Evolutionary conservation across 495 filamentous ascomycete genomes (phyloP), one percentile per base, ranked within the genome.

Genomic region (Penicillium malachiteum): DNA sequence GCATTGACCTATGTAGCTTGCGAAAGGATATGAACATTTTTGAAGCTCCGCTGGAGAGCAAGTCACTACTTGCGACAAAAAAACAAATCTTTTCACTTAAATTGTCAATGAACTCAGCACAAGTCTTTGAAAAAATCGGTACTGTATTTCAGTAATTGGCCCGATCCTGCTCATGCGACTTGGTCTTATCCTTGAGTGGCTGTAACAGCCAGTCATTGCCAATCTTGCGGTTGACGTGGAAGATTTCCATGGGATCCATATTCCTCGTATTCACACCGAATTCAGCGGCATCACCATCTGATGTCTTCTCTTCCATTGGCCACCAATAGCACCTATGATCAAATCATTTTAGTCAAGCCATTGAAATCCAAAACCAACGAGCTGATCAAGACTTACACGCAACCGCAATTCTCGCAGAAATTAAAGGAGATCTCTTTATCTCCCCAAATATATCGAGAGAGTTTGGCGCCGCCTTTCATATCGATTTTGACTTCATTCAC

Each of bases 91-190:
- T n/a, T n/a, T n/a, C n/a, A n/a, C n/a, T n/a, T 26, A 26, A 26
- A 26, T 26, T 26, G 1, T 1, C 21, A 4, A 26, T 26, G 21
- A 26, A 26, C 4, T 26, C 21, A 3, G 34, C 34, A 5, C 34
- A 37, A 37, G 8, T 37, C 34, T 37, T 37, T 11, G 6, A 34
- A 34, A 11, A 34, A 34, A 34, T 34, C 33, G n/a, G 68, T 59
- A 50, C n/a, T n/a, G 79, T 80, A 30, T 66, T 75, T 56, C 54
- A 56, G 47, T 56, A 56, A 17, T 38, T 50, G 9, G 54, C 46
- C 54, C 48, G 46, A 30, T 56, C 54, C 30, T 56, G 12, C 45
- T 30, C 14, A 50, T 56, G 54, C 38, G 47, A 46, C 38, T 11
- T 7, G 21, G 48, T 41, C 41, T 51, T 57, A 39, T 57, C 41